Evolutionary conservation across 139 green algal species (phyloP), one percentile per base, ranked within the genome.

Genomic region (Chlamydomonas sphaeroides): DNA sequence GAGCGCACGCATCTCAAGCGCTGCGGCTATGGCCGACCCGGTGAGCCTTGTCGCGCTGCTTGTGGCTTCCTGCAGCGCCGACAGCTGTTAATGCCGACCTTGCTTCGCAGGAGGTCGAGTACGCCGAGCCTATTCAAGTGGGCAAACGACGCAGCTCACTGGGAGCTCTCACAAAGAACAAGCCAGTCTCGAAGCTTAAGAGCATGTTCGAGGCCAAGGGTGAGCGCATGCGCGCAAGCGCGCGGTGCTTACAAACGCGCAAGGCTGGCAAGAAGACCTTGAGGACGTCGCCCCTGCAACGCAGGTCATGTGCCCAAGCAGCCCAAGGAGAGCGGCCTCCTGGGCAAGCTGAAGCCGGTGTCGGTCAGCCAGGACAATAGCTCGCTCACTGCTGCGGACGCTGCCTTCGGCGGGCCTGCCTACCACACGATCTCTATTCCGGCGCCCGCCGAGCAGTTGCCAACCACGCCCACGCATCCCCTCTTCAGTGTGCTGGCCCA

Each of bases 201-300:
- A 51, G 42, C 62, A 82, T 82, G 75, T 82, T 82, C 53, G 75
- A 82, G 45, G 2, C 32, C n/a, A 72, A 82, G 39, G 74, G 74
- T 80, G 63, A 39, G 57, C 33, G 33, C 17, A 14, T 68, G 8
- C 33, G 18, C 63, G 33, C 33, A 66, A 66, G 59, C 59, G 20
- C 53, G 23, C 53, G 18, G 21, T 30, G 20, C 11, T 30, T 62
- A 8, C 53, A 62, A 30, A 30, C n/a, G 20, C 5, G 53, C 53
- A 30, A 30, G 7, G 20, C 53, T n/a, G 26, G 26, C 23, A 32
- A 66, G 17, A 20, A 25, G n/a, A 66, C 59, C 11, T 36, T 26
- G 30, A 26, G 5, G 30, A 11, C 59, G 5, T 36, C 7, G 8
- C 30, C 5, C 59, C 25, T 38, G 5, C 59, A 17, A 4, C 7